These are phyloP conservation scores for Pythium biforme DNA, from an alignment of 352 stramenopile species.

Conservation along the genomic window DNA sequence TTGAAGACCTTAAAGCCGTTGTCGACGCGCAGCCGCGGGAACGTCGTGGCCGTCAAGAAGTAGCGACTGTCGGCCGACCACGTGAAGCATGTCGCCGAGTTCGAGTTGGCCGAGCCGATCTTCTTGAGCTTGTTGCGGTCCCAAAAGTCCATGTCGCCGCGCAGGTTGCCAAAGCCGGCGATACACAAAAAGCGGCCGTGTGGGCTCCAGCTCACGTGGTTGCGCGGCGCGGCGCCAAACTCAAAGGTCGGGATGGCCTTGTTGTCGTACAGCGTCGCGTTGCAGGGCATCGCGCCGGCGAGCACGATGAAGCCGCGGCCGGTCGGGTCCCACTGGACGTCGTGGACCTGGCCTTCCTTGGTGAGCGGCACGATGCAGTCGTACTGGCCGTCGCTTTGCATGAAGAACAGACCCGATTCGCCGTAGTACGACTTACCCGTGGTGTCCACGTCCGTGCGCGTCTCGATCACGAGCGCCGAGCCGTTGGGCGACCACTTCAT, in stretches of 20 bases:
- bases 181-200: conserved; percentile 96
- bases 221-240: conserved; percentile 94
- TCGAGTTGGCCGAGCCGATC: conserved; percentile 84
- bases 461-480: conserved; percentile 87
- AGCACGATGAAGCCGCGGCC: conserved; percentile 94
- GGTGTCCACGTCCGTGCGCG: conserved; percentile 90
- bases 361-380: conserved; percentile 89
- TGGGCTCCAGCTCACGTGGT: conserved; percentile 94
- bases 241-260: conserved; percentile 95
- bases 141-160: conserved; percentile 96
- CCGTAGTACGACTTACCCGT: conserved; percentile 97
- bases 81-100: conserved; percentile 71
- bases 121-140: conserved; percentile 96
- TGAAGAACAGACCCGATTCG: conserved; percentile 94
- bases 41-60: conserved; percentile 95
- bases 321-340: conserved; percentile 94
- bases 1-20: conserved; percentile 97
- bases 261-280: conserved; percentile 95
- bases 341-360: conserved; percentile 92
- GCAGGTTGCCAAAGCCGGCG: conserved; percentile 96
- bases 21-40: conserved; percentile 98
- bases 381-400: conserved; percentile 91
- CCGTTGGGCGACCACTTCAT: conserved; percentile 90
- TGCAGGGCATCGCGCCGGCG: conserved; percentile 93
- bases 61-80: conserved; percentile 96